Evolutionary conservation across 2,329 filamentous ascomycete species (phyloP).

Genomic region (Pseudocercospora cruenta): DNA sequence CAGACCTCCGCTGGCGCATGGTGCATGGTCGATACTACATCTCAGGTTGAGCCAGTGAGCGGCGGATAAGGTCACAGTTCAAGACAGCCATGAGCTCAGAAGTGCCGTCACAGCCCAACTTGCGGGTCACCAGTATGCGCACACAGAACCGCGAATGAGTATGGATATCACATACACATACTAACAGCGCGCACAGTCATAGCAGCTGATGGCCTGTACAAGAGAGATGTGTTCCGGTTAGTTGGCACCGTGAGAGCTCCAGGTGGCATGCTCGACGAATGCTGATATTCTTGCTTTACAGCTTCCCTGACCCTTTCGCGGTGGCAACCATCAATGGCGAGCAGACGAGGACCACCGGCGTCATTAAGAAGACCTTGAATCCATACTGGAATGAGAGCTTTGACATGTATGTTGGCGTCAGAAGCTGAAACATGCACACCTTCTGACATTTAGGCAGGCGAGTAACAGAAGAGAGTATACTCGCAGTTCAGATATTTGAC

Average conservation of each 20-base stretch:
- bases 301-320: slow-evolving; percentile 96
- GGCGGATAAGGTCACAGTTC: slow-evolving; percentile 3
- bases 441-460: slow-evolving; percentile 58
- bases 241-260: slow-evolving; percentile 45
- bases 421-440: not conserved
- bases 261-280: slow-evolving; percentile 14
- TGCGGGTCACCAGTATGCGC: slow-evolving; percentile 85
- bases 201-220: slow-evolving; percentile 96
- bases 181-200: slow-evolving; percentile 69
- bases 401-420: slow-evolving; percentile 74
- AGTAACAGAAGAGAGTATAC: slow-evolving; percentile 91
- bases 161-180: slow-evolving; percentile 1
- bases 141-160: slow-evolving; percentile 16
- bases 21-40: slow-evolving; percentile 18
- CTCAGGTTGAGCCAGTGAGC: slow-evolving; percentile 15
- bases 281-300: slow-evolving; percentile 52
- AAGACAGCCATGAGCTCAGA: slow-evolving; percentile 44
- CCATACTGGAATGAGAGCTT: slow-evolving; percentile 99
- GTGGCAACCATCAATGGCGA: slow-evolving; percentile 97
- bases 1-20: slow-evolving; percentile 16
- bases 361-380: slow-evolving; percentile 96
- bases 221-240: slow-evolving; percentile 96
- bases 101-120: slow-evolving; percentile 67
- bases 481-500: slow-evolving; percentile 98
- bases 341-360: slow-evolving; percentile 96